These are phyloP conservation scores for Trichoderma hamatum DNA, from an alignment of 2,329 filamentous ascomycete genomes.

Conservation along the genomic window DNA sequence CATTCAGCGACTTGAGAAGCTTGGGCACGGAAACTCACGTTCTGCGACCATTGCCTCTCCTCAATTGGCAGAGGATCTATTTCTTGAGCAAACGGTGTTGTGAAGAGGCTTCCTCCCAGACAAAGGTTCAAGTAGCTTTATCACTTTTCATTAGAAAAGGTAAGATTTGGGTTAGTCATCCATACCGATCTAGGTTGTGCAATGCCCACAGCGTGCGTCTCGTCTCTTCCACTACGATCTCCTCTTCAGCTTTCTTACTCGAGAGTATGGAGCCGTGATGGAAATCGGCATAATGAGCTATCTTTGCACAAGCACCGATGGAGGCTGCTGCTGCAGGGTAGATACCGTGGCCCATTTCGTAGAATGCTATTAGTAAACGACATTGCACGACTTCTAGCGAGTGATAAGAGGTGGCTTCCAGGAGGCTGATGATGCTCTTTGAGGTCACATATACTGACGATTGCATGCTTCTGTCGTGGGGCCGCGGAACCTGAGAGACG, in stretches of 20 bases:
- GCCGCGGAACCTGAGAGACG: background rate
- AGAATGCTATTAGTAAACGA: background rate
- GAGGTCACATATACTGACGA: background rate
- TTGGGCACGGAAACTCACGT: background rate
- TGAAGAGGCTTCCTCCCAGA: background rate
- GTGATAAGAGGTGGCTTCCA: background rate
- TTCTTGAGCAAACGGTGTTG: background rate
- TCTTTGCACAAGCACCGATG: background rate
- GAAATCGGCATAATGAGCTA: background rate
- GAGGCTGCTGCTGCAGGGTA: background rate
- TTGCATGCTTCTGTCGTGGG: conserved; percentile 1
- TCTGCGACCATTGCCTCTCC: background rate
- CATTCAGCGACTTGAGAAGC: background rate
- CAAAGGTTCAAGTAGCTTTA: background rate
- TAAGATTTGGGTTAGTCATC: background rate
- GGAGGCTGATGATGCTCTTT: background rate
- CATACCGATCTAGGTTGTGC: background rate
- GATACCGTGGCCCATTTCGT: background rate
- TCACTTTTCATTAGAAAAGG: background rate
- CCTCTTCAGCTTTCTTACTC: background rate
- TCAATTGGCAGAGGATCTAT: background rate
- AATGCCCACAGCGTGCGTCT: background rate
- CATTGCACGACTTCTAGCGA: background rate
- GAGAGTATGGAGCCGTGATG: background rate
- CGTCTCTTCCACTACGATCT: background rate